A percentile compares a stretch with the other conserved stretches of the same genome.
These are phyloP conservation scores for Lactarius quietus DNA, from an alignment of 768 basidiomycete species.

Conservation along the genomic window DNA sequence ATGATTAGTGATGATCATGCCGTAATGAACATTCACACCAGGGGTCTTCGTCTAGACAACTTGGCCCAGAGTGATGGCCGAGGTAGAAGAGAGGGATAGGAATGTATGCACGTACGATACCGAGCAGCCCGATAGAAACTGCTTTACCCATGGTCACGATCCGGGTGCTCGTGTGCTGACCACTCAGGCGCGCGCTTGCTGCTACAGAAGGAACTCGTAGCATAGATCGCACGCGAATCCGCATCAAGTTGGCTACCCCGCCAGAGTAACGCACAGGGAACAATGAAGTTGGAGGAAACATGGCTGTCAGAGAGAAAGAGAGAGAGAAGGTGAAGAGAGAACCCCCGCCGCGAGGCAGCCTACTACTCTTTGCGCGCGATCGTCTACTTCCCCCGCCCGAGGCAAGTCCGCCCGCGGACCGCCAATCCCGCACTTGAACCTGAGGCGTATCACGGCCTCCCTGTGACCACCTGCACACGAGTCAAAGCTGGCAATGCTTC, in stretches of 20 bases:
- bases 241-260: neutral
- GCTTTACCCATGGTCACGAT: neutral
- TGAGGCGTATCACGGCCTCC: no score
- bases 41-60: neutral
- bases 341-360: conserved; percentile 18
- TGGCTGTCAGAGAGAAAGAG: conserved; percentile 8
- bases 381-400: no score
- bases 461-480: neutral
- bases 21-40: neutral
- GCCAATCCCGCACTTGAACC: neutral
- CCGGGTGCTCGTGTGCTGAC: neutral
- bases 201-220: neutral
- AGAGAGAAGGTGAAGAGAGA: neutral
- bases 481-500: neutral
- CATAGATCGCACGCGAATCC: neutral
- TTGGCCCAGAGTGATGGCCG: neutral
- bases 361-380: neutral
- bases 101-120: conserved; percentile 4
- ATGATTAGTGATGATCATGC: neutral
- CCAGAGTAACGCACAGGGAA: neutral
- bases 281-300: conserved; percentile 5
- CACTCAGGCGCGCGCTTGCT: conserved; percentile 1
- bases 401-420: conserved; percentile 18
- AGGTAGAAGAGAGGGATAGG: neutral
- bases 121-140: conserved; percentile 10